A percentile compares a stretch with the other conserved stretches of the same genome.
Evolutionary conservation across 176 grass and related monocot genomes (phyloP).

Genomic region (Triticum monococcum): DNA sequence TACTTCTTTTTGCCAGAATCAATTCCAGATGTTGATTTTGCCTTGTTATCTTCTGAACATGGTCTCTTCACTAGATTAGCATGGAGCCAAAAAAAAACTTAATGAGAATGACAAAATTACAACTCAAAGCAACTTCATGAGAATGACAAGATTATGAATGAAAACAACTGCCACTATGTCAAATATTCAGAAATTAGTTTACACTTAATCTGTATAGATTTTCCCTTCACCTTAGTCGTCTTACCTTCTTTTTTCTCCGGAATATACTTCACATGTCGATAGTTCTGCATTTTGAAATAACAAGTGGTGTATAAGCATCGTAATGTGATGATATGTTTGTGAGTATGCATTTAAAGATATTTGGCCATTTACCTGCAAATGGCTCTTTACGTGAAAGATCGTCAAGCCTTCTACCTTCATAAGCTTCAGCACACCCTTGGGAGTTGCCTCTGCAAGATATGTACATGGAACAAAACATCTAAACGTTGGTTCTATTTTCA

Average conservation of each 20-base stretch:
- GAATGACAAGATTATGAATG: no score
- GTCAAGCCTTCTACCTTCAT: constrained; percentile 90
- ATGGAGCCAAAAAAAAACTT: constrained; percentile 1
- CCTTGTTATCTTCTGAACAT: constrained; percentile 54
- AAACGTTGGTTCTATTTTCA: constrained; percentile 5
- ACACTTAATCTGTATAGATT: background rate
- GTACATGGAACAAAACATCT: background rate
- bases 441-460: constrained; percentile 72
- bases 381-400: constrained; percentile 95
- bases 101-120: constrained; percentile 4
- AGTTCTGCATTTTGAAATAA: constrained; percentile 54
- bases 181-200: background rate
- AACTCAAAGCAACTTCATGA: background rate
- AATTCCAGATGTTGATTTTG: constrained; percentile 26
- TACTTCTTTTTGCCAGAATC: constrained; percentile 37
- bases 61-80: constrained; percentile 51
- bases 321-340: background rate
- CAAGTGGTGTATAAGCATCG: background rate
- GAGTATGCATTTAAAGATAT: background rate
- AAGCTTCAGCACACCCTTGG: constrained; percentile 84
- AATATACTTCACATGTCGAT: constrained; percentile 62
- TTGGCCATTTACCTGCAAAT: constrained; percentile 70
- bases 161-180: background rate
- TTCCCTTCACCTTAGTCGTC: background rate
- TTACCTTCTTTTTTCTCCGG: constrained; percentile 85